A percentile compares a stretch with the other conserved stretches of the same genome.
Evolutionary conservation across 352 stramenopile genomes (phyloP).

Genomic region (Globisporangium echinulatum): DNA sequence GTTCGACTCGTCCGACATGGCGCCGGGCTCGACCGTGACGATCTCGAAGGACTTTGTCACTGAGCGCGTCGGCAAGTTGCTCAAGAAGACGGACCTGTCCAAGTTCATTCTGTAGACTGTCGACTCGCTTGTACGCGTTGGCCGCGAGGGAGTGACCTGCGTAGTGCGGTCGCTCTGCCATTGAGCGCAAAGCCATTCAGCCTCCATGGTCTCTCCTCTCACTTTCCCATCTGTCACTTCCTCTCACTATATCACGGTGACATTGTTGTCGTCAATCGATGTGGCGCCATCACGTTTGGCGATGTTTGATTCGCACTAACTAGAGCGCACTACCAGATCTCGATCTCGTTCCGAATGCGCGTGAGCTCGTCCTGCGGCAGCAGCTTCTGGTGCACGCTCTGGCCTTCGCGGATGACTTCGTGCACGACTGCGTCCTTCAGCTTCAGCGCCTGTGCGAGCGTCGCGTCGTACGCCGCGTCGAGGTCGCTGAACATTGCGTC

Average conservation of each 20-base stretch:
- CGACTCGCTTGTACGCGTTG: not conserved
- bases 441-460: constrained; percentile 24
- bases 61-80: constrained; percentile 90
- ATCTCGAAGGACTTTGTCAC: constrained; percentile 94
- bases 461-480: constrained; percentile 38
- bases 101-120: constrained; percentile 97
- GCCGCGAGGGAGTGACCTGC: not conserved
- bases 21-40: constrained; percentile 66
- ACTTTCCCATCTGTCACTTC: too few species aligned
- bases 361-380: constrained; percentile 64
- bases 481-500: constrained; percentile 43
- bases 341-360: constrained; percentile 70
- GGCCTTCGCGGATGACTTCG: constrained; percentile 37
- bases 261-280: too few species aligned
- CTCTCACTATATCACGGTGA: too few species aligned
- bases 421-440: constrained; percentile 40
- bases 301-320: not conserved
- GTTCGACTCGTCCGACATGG: constrained; percentile 95
- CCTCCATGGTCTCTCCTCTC: too few species aligned
- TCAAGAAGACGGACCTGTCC: constrained; percentile 95
- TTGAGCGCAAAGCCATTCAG: too few species aligned
- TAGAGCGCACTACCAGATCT: constrained; percentile 49
- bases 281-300: too few species aligned
- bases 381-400: constrained; percentile 34
- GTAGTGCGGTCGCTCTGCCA: too few species aligned